These are phyloP conservation scores for Colletotrichum agaves DNA, from an alignment of 2,329 filamentous ascomycete species.

Conservation along the genomic window DNA sequence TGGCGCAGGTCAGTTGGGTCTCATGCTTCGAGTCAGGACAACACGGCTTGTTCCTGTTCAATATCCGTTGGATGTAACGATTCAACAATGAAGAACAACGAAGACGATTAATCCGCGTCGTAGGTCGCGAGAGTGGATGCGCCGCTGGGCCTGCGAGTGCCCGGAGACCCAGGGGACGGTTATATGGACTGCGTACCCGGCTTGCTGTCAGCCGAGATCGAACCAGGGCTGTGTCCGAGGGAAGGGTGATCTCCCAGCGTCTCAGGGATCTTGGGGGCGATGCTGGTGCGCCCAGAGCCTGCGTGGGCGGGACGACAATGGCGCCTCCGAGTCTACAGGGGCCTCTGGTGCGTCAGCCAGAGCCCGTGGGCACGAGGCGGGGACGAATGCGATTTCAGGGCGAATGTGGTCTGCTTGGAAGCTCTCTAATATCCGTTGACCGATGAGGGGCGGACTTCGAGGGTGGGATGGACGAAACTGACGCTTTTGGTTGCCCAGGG, in stretches of 20 bases:
- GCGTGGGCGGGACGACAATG: neutral
- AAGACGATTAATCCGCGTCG: neutral
- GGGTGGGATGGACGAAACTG: neutral
- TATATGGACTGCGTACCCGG: constrained; percentile 2
- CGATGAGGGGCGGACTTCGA: neutral
- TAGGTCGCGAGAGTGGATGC: neutral
- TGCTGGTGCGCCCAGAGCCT: neutral
- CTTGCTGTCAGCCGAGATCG: constrained; percentile 5
- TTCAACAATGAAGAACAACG: neutral
- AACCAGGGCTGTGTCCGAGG: neutral
- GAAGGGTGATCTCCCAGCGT: too few species aligned
- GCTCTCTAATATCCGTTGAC: constrained; percentile 1
- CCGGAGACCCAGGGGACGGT: neutral
- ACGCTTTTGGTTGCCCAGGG: neutral
- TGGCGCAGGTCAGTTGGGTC: neutral
- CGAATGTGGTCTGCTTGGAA: neutral
- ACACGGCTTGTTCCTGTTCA: neutral
- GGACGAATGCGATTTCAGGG: constrained; percentile 6
- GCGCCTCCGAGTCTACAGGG: neutral
- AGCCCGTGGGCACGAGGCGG: constrained; percentile 1
- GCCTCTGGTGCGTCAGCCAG: neutral
- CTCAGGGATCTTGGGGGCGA: neutral
- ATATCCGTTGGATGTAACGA: neutral
- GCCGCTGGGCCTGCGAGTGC: neutral
- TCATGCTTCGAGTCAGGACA: neutral